A percentile compares a stretch with the other conserved stretches of the same genome.
Evolutionary conservation across 805 yeast genomes (phyloP).

Genomic region (Candida berthetii): DNA sequence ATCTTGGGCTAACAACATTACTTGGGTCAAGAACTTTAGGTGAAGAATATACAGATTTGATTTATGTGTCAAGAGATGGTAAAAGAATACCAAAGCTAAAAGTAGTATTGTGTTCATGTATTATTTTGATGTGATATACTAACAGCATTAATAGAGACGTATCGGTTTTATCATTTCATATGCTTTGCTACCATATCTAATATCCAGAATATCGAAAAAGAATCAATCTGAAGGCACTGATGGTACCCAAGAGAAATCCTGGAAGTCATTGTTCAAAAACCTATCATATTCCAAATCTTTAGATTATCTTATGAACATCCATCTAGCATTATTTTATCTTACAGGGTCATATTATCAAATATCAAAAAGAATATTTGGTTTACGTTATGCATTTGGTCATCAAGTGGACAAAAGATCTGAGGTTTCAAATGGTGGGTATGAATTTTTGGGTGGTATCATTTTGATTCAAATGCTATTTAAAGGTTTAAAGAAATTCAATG

Average conservation of each 20-base stretch:
- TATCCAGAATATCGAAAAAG: conserved; percentile 23
- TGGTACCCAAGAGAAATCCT: conserved; percentile 10
- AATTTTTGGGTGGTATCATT: conserved; percentile 61
- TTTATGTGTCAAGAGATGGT: conserved; percentile 54
- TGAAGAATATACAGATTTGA: conserved; percentile 86
- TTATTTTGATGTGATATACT: background rate
- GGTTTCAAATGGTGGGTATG: conserved; percentile 56
- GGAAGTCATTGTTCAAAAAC: conserved; percentile 7
- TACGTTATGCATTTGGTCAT: conserved; percentile 75
- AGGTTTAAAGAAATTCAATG: conserved; percentile 9
- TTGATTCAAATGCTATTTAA: conserved; percentile 47
- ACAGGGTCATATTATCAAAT: conserved; percentile 76
- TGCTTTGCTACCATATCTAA: conserved; percentile 55
- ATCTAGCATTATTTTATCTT: conserved; percentile 78
- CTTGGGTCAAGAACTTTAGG: conserved; percentile 81
- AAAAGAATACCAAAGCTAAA: conserved; percentile 36
- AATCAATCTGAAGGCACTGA: conserved; percentile 7
- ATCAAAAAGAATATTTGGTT: conserved; percentile 70
- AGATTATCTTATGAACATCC: conserved; percentile 55
- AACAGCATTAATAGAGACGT: conserved; percentile 26
- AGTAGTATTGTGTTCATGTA: background rate
- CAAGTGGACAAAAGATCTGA: conserved; percentile 35
- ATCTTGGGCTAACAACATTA: conserved; percentile 70
- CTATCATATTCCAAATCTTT: conserved; percentile 38
- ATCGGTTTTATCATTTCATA: conserved; percentile 55